Conservation (phyloP, 2,329 filamentous ascomycete genomes). For the Nothophoma quercina region DNA sequence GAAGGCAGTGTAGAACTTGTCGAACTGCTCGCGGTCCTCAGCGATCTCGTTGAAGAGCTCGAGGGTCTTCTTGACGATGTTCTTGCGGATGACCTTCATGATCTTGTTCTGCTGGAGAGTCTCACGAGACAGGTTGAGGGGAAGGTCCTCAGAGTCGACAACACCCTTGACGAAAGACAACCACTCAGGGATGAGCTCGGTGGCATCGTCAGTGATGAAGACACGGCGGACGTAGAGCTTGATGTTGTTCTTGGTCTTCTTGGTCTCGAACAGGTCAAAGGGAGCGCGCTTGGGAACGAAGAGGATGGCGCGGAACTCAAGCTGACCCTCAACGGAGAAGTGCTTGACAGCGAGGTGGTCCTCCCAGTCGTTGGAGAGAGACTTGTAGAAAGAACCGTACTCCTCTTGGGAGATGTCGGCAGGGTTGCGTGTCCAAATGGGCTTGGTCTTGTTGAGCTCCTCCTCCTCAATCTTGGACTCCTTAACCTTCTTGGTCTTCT, state of each 20-base stretch:
- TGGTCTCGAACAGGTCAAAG: constrained; percentile 99
- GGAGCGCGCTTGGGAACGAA: constrained; percentile 99
- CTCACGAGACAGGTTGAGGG: constrained; percentile 99
- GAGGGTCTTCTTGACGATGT: constrained; percentile 99
- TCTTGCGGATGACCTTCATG: constrained; percentile 99
- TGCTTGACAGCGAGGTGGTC: constrained; percentile 99
- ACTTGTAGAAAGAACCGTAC: constrained; percentile 99
- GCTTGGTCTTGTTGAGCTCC: constrained; percentile 99
- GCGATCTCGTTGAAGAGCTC: constrained; percentile 99
- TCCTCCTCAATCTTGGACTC: constrained; percentile 98
- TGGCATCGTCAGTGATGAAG: constrained; percentile 99
- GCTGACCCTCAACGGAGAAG: constrained; percentile 99
- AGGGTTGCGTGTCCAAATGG: constrained; percentile 99
- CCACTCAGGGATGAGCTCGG: constrained; percentile 99
- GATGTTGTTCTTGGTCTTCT: constrained; percentile 99
- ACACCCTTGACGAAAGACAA: constrained; percentile 99
- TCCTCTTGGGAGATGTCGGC: constrained; percentile 94
- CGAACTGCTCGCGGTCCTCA: constrained; percentile 99
- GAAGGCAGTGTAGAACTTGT: constrained; percentile 99
- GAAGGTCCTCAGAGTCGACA: constrained; percentile 99
- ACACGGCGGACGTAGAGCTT: constrained; percentile 99
- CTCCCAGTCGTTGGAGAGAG: constrained; percentile 99
- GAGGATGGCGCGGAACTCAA: constrained; percentile 99
- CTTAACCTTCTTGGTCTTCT: constrained; percentile 99
- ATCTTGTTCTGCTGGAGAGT: constrained; percentile 99